Conservation (phyloP, 192 early-diverging fungal species). For the Coemansia javaensis region DNA sequence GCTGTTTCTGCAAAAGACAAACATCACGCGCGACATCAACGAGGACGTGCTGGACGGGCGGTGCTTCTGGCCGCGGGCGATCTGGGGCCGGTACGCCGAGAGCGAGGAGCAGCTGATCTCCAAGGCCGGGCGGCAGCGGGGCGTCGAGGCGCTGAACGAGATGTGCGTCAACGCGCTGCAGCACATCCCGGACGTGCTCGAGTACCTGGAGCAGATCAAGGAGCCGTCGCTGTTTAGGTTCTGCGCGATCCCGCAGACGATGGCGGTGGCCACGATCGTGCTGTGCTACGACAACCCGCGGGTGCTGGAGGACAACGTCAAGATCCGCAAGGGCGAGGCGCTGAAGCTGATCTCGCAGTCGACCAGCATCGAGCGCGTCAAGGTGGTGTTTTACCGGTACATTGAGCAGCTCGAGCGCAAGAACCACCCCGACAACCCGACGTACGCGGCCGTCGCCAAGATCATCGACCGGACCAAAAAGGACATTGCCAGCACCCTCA, state of each 20-base stretch:
- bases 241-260: slow-evolving; percentile 98
- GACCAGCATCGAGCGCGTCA: slow-evolving; percentile 54
- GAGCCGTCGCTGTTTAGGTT: slow-evolving; percentile 87
- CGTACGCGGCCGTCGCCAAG: slow-evolving; percentile 59
- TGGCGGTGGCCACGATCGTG: slow-evolving; percentile 92
- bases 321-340: slow-evolving; percentile 89
- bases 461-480: slow-evolving; percentile 49
- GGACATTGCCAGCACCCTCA: slow-evolving; percentile 36
- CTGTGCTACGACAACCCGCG: slow-evolving; percentile 81
- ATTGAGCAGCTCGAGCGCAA: slow-evolving; percentile 57
- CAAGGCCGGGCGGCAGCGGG: slow-evolving; percentile 62
- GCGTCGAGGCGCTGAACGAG: slow-evolving; percentile 78
- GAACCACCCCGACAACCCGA: slow-evolving; percentile 58
- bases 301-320: slow-evolving; percentile 76
- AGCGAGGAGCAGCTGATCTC: slow-evolving; percentile 66
- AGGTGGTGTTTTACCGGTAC: slow-evolving; percentile 63
- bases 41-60: slow-evolving; percentile 86
- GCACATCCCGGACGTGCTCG: slow-evolving; percentile 81
- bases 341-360: slow-evolving; percentile 63
- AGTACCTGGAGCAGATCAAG: slow-evolving; percentile 72
- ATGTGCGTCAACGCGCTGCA: slow-evolving; percentile 82
- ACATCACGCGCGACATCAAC: slow-evolving; percentile 93
- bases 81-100: slow-evolving; percentile 83
- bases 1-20: slow-evolving; percentile 96
- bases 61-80: slow-evolving; percentile 93